A percentile compares a stretch with the other conserved stretches of the same genome.
Conservation (phyloP, 2,329 filamentous ascomycete species). For the Lachnellula cervina region DNA sequence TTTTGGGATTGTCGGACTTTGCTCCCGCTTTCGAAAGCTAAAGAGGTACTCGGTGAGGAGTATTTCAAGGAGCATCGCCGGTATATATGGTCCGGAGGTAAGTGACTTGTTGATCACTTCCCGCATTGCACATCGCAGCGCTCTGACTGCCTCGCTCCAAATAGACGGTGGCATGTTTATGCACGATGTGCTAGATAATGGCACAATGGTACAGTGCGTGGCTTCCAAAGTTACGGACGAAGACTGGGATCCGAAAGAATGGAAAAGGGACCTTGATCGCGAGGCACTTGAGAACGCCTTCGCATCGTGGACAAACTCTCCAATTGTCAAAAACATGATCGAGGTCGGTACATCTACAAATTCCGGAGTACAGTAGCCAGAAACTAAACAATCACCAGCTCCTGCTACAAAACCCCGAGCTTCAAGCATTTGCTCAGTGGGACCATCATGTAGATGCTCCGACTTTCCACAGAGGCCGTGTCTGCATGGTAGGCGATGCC, state of each 20-base stretch:
- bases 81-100: not conserved
- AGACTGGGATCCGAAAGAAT: not conserved
- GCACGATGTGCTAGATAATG: not conserved
- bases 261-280: not conserved
- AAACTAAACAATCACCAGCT: not conserved
- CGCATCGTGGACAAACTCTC: not conserved
- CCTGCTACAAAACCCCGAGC: not conserved
- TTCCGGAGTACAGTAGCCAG: not conserved
- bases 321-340: not conserved
- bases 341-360: not conserved
- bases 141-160: no score
- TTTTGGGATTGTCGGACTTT: not conserved
- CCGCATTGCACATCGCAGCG: not conserved
- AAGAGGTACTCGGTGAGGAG: not conserved
- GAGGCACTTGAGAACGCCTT: not conserved
- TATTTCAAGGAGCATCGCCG: not conserved
- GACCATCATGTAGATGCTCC: not conserved
- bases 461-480: not conserved
- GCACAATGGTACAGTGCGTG: not conserved
- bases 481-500: slow-evolving; percentile 52
- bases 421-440: not conserved
- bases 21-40: not conserved
- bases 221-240: not conserved
- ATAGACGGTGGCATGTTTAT: not conserved
- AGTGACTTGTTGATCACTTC: not conserved